Evolutionary conservation across 176 grass and related monocot genomes (phyloP).

Genomic region (Dactylis glomerata): DNA sequence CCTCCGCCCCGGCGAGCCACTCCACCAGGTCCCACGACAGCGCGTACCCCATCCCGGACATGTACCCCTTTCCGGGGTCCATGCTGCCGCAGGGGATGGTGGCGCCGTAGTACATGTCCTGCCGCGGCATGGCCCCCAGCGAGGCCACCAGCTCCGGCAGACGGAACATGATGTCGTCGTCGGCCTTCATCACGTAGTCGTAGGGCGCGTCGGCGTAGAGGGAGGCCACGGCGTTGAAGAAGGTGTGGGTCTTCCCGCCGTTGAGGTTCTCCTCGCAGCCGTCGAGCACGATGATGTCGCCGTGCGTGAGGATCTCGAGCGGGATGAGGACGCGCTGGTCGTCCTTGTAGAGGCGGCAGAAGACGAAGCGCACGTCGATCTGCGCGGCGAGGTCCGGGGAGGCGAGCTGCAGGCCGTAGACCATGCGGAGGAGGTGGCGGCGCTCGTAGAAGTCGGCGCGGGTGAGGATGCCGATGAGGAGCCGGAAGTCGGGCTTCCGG

Average conservation of each 20-base stretch:
- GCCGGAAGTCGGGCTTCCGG: conserved; percentile 52
- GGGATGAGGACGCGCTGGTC: conserved; percentile 61
- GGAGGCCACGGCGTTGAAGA: conserved; percentile 28
- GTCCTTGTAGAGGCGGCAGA: conserved; percentile 60
- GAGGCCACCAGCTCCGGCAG: conserved; percentile 48
- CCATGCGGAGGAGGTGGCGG: conserved; percentile 62
- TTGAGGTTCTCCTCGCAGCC: conserved; percentile 73
- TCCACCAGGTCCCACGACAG: conserved; percentile 80
- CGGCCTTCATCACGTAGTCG: conserved; percentile 87
- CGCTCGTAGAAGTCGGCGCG: conserved; percentile 54
- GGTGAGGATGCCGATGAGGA: conserved; percentile 64
- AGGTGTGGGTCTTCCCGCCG: conserved; percentile 70
- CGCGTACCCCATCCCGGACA: conserved; percentile 86
- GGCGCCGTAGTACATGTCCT: conserved; percentile 72
- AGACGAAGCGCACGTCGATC: conserved; percentile 59
- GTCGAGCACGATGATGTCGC: conserved; percentile 65
- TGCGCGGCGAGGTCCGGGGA: conserved; percentile 28
- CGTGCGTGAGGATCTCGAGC: conserved; percentile 58
- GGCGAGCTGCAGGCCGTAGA: conserved; percentile 47
- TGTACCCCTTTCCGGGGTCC: conserved; percentile 51
- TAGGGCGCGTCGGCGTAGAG: conserved; percentile 54
- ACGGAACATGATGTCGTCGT: conserved; percentile 70
- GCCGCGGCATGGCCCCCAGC: conserved; percentile 46
- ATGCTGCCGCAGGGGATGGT: conserved; percentile 57
- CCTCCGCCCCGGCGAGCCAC: conserved; percentile 51